Conservation (phyloP, 2,329 filamentous ascomycete species). For the Cladosporium sp. region DNA sequence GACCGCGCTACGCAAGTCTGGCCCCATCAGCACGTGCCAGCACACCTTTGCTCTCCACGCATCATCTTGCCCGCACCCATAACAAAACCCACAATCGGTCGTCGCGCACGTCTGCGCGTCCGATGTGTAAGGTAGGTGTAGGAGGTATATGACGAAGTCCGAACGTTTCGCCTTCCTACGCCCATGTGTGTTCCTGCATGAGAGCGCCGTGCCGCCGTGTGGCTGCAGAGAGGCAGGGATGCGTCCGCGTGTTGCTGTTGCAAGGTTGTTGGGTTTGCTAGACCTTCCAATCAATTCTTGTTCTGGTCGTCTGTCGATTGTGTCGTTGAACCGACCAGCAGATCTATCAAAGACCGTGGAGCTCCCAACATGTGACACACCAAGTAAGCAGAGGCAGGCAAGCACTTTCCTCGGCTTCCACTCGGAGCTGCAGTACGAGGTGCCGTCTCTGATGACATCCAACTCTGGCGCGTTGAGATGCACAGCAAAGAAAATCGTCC, state of each 20-base stretch:
- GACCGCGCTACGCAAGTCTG: conserved; percentile 7
- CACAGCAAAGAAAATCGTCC: too few relatives aligned
- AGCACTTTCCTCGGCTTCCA: neutral
- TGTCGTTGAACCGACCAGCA: too few relatives aligned
- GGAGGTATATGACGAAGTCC: neutral
- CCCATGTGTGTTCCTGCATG: conserved; percentile 5
- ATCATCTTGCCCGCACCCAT: neutral
- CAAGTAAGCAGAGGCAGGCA: too few relatives aligned
- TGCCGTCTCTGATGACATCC: too few relatives aligned
- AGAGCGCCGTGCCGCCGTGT: neutral
- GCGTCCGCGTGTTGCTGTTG: neutral
- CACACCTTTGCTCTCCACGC: neutral
- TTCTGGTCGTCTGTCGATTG: too few relatives aligned
- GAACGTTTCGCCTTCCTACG: neutral
- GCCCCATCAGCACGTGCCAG: conserved; percentile 4
- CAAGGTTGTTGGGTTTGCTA: neutral
- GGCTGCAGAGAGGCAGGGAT: conserved; percentile 9
- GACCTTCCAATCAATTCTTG: neutral
- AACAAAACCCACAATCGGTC: too few relatives aligned
- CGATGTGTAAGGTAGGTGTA: too few relatives aligned
- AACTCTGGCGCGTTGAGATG: too few relatives aligned
- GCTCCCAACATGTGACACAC: neutral
- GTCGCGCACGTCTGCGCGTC: too few relatives aligned
- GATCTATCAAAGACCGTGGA: neutral
- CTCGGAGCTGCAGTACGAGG: neutral